A percentile compares a stretch with the other conserved stretches of the same genome.
phyloP scores from a whole-genome alignment of 2,329 filamentous ascomycete genomes.

The Alternaria sp. region DNA sequence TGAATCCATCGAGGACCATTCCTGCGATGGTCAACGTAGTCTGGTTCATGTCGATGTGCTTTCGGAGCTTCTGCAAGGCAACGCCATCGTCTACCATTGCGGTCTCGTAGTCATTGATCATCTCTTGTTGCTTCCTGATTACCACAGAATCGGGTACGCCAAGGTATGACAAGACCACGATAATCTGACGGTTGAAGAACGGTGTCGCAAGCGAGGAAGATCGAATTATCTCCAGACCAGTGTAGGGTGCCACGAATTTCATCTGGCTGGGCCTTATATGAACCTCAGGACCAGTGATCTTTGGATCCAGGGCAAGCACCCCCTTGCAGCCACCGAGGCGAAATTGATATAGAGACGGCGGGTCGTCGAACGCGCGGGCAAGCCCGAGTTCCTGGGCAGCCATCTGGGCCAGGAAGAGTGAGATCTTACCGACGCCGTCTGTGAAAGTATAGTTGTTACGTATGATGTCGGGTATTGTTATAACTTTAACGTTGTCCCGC shows the following conservation, averaged over 20 bases:
- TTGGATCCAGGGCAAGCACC: constrained; percentile 77
- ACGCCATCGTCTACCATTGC: constrained; percentile 71
- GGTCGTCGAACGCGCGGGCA: constrained; percentile 57
- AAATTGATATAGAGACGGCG: constrained; percentile 88
- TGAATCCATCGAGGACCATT: constrained; percentile 83
- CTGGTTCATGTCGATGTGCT: constrained; percentile 84
- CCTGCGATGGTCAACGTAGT: constrained; percentile 75
- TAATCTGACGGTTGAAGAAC: constrained; percentile 87
- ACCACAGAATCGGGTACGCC: constrained; percentile 75
- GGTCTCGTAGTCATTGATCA: constrained; percentile 71
- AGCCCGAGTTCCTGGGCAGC: constrained; percentile 74
- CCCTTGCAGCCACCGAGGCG: constrained; percentile 93
- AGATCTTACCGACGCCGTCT: constrained; percentile 95
- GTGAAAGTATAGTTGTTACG: constrained; percentile 77
- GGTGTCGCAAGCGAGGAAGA: constrained; percentile 78
- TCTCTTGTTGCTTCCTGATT: constrained; percentile 67
- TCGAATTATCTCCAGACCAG: constrained; percentile 83
- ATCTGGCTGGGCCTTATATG: constrained; percentile 83
- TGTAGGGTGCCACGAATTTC: constrained; percentile 78
- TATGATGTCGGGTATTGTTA: constrained; percentile 72
- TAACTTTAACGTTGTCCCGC: constrained; percentile 64
- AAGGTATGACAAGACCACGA: constrained; percentile 80
- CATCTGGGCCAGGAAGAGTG: constrained; percentile 74
- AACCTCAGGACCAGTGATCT: constrained; percentile 70
- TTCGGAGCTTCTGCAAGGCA: constrained; percentile 72